A percentile compares a stretch with the other conserved stretches of the same genome.
These are phyloP conservation scores for Metarhizium humberi DNA, from an alignment of 2,329 filamentous ascomycete species.

Conservation along the genomic window DNA sequence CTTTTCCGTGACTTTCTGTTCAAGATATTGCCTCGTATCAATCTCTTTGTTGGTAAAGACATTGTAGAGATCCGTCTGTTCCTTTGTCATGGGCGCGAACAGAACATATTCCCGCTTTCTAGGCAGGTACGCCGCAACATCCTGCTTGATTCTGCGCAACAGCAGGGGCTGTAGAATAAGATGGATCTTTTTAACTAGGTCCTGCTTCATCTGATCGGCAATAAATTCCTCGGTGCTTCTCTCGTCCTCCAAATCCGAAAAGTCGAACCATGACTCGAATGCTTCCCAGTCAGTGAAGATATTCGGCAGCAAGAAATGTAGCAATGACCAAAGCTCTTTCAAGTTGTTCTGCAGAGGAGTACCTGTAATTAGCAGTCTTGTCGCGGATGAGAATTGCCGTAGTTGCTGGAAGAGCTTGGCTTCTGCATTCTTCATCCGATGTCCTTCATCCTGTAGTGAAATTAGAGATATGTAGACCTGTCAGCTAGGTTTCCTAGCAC, in stretches of 20 bases:
- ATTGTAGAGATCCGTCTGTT: constrained; percentile 85
- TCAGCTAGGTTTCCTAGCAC: constrained; percentile 15
- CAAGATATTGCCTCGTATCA: constrained; percentile 66
- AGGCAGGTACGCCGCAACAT: constrained; percentile 84
- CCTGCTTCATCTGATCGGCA: constrained; percentile 56
- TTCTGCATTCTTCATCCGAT: constrained; percentile 94
- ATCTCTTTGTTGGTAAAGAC: constrained; percentile 46
- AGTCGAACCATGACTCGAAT: constrained; percentile 96
- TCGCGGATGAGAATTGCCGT: constrained; percentile 80
- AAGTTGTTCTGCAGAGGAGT: constrained; percentile 95
- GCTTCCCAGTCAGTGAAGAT: constrained; percentile 91
- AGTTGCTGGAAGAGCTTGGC: constrained; percentile 85
- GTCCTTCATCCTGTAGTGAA: constrained; percentile 70
- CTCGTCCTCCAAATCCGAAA: constrained; percentile 82
- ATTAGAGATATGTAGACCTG: not conserved
- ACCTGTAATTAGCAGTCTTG: constrained; percentile 84
- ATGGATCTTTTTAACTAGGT: constrained; percentile 65
- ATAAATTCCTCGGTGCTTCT: constrained; percentile 69
- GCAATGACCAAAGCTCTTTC: constrained; percentile 84
- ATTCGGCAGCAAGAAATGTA: constrained; percentile 86
- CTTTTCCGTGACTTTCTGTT: constrained; percentile 64
- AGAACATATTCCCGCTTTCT: constrained; percentile 96
- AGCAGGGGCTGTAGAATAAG: constrained; percentile 87
- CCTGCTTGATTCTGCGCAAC: constrained; percentile 79
- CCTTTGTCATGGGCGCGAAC: constrained; percentile 82